Evolutionary conservation across 148 eudicot species (phyloP).

Genomic region (Polygonum maritimum): DNA sequence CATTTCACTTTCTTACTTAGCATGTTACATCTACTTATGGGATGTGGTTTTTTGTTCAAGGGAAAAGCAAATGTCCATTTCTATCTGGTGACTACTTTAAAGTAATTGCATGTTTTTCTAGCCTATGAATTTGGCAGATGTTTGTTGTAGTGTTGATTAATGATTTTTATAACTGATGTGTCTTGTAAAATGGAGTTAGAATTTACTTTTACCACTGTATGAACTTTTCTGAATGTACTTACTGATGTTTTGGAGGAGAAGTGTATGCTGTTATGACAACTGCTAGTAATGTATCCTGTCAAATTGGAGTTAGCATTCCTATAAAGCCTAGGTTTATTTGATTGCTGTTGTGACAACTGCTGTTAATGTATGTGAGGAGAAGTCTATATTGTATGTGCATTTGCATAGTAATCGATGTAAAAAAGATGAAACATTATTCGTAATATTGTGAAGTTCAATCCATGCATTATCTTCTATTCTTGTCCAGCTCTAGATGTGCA

Average conservation of each 20-base stretch:
- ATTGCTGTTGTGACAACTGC: no score
- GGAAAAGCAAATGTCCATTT: no score
- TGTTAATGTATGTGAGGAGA: no score
- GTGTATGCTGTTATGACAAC: no score
- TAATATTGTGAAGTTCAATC: not conserved
- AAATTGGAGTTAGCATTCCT: no score
- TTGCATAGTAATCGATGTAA: not conserved
- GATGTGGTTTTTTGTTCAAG: no score
- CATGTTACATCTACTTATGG: no score
- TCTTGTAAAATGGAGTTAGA: not conserved
- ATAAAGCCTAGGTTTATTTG: no score
- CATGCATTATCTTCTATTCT: not conserved
- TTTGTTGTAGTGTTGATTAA: not conserved
- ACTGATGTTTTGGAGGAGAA: not conserved
- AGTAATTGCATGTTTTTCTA: not conserved
- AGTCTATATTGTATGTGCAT: not conserved
- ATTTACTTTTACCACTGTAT: not conserved
- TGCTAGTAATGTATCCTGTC: no score
- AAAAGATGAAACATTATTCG: not conserved
- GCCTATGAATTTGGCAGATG: not conserved
- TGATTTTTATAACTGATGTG: not conserved
- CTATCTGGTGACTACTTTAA: no score
- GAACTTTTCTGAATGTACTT: not conserved
- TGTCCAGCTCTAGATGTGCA: not conserved
- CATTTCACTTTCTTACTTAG: not conserved